Evolutionary conservation across 129 eudicot genomes (phyloP), one percentile per base, ranked within the genome.

Genomic region (Helianthus tuberosus): DNA sequence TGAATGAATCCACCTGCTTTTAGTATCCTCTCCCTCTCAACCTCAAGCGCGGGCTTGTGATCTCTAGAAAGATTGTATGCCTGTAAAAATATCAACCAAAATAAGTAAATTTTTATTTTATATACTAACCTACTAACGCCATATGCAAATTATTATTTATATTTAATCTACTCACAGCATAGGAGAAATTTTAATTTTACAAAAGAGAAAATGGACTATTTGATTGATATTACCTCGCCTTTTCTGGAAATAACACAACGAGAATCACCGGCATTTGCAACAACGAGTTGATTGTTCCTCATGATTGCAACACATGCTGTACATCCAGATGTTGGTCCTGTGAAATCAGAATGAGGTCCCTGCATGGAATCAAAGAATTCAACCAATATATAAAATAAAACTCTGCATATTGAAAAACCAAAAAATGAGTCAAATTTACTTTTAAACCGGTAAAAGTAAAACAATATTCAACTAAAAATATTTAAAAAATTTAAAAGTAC

Each of bases 311-410:
- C 97, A 86, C 97, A 91, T 39, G 99, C 89, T 43, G 99, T 95
- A 73, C 99, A 68, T 54, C 99, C 99, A 66, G 97, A 95, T 48
- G 97, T 95, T 11, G 99, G 99, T 69, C 99, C 99, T 15, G 96
- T 64, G 80, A 95, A 95, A 84, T 95, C 97, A 62, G 99, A 95
- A 73, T 95, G 97, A 59, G 97, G 99, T 36, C 99, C 99, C 99
- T 93, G 89, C 67, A 64, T 61, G 23, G 39, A 76, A 36, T 62
- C 23, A 15, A 75, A 17, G 46, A 36, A 51, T 41, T 17, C 48
- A 66, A 66, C 11, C n/a, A 14, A 32, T 32, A 32, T 32, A 32
- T 32, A 6, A 75, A 15, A 66, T 54, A 20, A 20, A 75, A 43
- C 36, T 63, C 1, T 0, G 11, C 50, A 17, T 6, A 39, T 44